phyloP scores from a whole-genome alignment of 257 asterid genomes.

The Solanum sejunctum region DNA sequence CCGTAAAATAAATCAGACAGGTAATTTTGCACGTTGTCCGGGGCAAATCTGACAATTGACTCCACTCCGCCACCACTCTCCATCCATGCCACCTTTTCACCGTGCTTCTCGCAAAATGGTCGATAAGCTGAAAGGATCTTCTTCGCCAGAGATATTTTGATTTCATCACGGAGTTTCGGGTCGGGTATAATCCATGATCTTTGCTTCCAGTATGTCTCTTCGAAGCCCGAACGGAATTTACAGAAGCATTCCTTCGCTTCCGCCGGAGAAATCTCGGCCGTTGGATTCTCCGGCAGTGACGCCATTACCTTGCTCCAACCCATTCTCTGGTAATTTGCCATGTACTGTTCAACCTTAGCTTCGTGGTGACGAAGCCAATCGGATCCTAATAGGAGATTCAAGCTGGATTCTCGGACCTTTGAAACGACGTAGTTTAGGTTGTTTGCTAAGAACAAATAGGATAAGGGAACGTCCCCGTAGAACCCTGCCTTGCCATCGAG shows the following conservation, averaged over 20 bases:
- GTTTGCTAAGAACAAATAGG: slow-evolving; percentile 69
- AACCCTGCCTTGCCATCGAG: slow-evolving; percentile 65
- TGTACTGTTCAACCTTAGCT: slow-evolving; percentile 41
- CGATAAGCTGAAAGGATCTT: slow-evolving; percentile 31
- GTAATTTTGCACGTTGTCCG: slow-evolving; percentile 64
- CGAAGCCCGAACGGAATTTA: slow-evolving; percentile 34
- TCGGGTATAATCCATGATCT: slow-evolving; percentile 66
- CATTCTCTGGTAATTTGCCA: slow-evolving; percentile 32
- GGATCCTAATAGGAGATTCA: slow-evolving; percentile 47
- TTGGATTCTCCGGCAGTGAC: slow-evolving; percentile 37
- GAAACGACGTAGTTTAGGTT: slow-evolving; percentile 72
- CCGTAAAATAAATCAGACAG: slow-evolving; percentile 50
- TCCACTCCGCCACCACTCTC: slow-evolving; percentile 11
- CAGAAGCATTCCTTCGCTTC: slow-evolving; percentile 23
- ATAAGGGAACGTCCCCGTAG: slow-evolving; percentile 55
- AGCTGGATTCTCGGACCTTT: slow-evolving; percentile 45
- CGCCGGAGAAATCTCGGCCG: slow-evolving; percentile 21
- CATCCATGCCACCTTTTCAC: not conserved
- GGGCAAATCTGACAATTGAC: slow-evolving; percentile 56
- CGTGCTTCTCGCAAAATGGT: slow-evolving; percentile 18
- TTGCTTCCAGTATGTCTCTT: slow-evolving; percentile 36
- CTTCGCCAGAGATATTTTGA: slow-evolving; percentile 26
- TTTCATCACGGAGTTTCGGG: slow-evolving; percentile 34
- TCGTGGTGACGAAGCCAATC: slow-evolving; percentile 53
- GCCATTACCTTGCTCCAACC: slow-evolving; percentile 45